Percentiles rank a stretch among this genome's conserved stretches.
Conservation (phyloP, 257 asterid genomes). For the Salvia miltiorrhiza region DNA sequence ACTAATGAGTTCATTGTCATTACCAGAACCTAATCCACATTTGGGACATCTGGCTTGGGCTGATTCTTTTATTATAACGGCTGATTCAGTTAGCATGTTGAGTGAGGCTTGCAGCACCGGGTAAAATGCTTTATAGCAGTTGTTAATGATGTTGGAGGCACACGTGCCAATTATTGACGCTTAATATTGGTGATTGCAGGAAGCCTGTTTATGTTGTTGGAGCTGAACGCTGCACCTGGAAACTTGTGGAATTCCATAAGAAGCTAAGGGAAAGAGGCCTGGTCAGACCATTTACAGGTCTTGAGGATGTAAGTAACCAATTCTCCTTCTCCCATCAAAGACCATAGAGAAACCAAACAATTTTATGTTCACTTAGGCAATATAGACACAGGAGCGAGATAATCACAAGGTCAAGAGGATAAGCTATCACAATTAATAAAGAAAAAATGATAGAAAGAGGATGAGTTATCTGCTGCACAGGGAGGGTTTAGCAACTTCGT, state of each 20-base stretch:
- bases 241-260: conserved; percentile 78
- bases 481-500: background rate
- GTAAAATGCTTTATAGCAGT: conserved; percentile 39
- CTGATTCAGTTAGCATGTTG: conserved; percentile 94
- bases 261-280: conserved; percentile 74
- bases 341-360: background rate
- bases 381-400: background rate
- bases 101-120: conserved; percentile 99
- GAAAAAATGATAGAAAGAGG: too few relatives aligned
- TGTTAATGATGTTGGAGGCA: conserved; percentile 17
- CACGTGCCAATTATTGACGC: conserved; percentile 14
- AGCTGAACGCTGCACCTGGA: conserved; percentile 87
- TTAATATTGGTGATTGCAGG: conserved; percentile 39
- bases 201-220: conserved; percentile 96
- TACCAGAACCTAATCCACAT: conserved; percentile 89
- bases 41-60: conserved; percentile 99
- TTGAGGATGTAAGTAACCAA: conserved; percentile 82
- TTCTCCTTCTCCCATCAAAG: background rate
- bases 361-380: background rate
- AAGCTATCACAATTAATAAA: too few relatives aligned
- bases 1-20: conserved; percentile 21
- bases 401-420: too few relatives aligned
- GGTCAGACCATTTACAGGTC: conserved; percentile 93
- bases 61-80: conserved; percentile 80
- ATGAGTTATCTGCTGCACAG: background rate